Evolutionary conservation across 805 yeast genomes (phyloP), one percentile per base, ranked within the genome.

Genomic region (Pichia manshurica): DNA sequence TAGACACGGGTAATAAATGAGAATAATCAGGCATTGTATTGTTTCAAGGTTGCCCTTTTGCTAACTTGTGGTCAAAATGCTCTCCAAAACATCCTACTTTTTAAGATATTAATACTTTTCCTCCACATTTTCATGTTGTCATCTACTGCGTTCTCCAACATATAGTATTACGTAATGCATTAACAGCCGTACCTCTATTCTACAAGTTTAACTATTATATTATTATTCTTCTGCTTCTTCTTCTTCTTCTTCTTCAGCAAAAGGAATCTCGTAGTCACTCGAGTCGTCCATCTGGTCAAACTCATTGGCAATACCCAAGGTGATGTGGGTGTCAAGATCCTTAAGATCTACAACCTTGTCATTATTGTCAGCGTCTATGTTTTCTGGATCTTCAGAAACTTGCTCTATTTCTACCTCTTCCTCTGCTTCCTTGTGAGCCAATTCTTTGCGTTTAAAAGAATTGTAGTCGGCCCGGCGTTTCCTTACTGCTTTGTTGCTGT

Each of bases 1-100:
- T 95, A 47, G 77, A 79, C 5, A 72, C 67, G 0, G 97, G 96
- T 23, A 91, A 72, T 37, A 87, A 66, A 56, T 84, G 77, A 19
- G 46, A 23, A 21, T 46, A 52, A 23, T 46, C 40, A 23, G 45
- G 25, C 41, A 42, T 38, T 10, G 6, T 23, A 0, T n/a, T 3
- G n/a, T n/a, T n/a, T n/a, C n/a, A n/a, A n/a, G n/a, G n/a, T n/a
- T n/a, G n/a, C n/a, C n/a, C n/a, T n/a, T n/a, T 21, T 21, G 16
- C 16, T 19, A 32, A 34, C 13, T 19, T 15, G 9, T 19, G 22
- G 15, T 31, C 15, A 2, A 31, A 31, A 31, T 31, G 3, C 33
- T n/a, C n/a, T n/a, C n/a, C n/a, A n/a, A n/a, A n/a, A n/a, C n/a
- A n/a, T n/a, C n/a, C n/a, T n/a, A n/a, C n/a, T n/a, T n/a, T n/a